Conservation (phyloP, 2,329 filamentous ascomycete genomes). For the Arachnopeziza araneosa region DNA sequence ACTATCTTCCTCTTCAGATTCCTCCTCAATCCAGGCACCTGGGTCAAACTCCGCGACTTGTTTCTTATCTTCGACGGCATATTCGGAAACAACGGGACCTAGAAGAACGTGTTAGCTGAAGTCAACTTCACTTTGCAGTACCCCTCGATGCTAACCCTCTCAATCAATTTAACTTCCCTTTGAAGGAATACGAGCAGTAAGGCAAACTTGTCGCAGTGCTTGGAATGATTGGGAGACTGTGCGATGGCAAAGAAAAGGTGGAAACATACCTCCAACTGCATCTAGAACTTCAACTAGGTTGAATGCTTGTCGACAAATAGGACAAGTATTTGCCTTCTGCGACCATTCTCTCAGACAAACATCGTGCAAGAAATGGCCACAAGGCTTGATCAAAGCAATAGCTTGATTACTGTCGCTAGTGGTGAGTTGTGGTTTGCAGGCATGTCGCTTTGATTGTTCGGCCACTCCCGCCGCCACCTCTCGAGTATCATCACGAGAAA, state of each 20-base stretch:
- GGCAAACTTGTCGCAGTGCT: background rate
- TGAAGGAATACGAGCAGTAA: too few relatives aligned
- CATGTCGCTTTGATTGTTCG: constrained; percentile 7
- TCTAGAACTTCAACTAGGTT: constrained; percentile 83
- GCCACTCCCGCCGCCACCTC: constrained; percentile 17
- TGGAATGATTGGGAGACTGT: background rate
- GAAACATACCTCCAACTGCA: constrained; percentile 66
- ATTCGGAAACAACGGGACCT: constrained; percentile 53
- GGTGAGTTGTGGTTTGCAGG: constrained; percentile 15
- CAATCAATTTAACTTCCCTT: background rate
- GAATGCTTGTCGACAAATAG: constrained; percentile 89
- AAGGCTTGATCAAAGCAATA: constrained; percentile 62
- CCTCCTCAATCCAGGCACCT: constrained; percentile 65
- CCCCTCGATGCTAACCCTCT: background rate
- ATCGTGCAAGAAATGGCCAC: constrained; percentile 89
- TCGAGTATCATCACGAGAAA: constrained; percentile 19
- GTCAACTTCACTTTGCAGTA: background rate
- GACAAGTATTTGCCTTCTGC: constrained; percentile 94
- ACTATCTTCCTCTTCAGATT: constrained; percentile 62
- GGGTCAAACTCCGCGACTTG: constrained; percentile 87
- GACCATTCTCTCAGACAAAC: constrained; percentile 91
- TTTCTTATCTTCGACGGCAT: constrained; percentile 71
- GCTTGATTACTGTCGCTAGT: constrained; percentile 12
- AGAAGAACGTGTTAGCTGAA: constrained; percentile 14
- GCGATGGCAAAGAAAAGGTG: background rate